Conservation (phyloP, 2,329 filamentous ascomycete species). For the Ceratocystis destructans region DNA sequence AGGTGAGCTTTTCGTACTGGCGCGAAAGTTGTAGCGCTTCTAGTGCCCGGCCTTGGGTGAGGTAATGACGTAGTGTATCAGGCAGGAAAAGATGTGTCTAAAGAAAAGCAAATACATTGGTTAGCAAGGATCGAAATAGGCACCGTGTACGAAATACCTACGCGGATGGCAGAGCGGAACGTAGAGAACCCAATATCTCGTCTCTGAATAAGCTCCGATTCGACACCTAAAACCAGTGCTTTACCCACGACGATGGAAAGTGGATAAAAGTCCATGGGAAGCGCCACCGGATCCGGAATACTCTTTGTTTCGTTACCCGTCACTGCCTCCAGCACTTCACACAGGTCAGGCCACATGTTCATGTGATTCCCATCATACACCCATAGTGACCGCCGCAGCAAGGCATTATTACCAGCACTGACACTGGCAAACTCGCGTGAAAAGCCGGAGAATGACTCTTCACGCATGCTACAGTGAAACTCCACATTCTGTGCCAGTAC, state of each 20-base stretch:
- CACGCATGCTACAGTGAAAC: slow-evolving; percentile 84
- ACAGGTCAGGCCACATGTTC: slow-evolving; percentile 77
- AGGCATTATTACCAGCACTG: slow-evolving; percentile 18
- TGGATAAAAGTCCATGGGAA: slow-evolving; percentile 91
- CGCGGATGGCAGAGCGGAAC: slow-evolving; percentile 74
- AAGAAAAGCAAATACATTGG: slow-evolving; percentile 2
- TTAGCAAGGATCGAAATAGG: not conserved
- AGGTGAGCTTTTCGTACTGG: slow-evolving; percentile 74
- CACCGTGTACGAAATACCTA: slow-evolving; percentile 34
- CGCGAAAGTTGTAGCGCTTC: slow-evolving; percentile 71
- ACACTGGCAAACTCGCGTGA: not conserved
- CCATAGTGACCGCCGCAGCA: slow-evolving; percentile 77
- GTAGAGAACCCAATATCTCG: slow-evolving; percentile 84
- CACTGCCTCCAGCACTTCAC: slow-evolving; percentile 63
- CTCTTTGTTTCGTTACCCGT: slow-evolving; percentile 53
- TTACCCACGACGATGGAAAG: slow-evolving; percentile 78
- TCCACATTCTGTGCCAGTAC: slow-evolving; percentile 93
- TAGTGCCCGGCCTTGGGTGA: slow-evolving; percentile 60
- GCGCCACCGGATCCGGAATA: slow-evolving; percentile 57
- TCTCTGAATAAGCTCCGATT: slow-evolving; percentile 84
- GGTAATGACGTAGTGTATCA: slow-evolving; percentile 66
- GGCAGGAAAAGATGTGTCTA: slow-evolving; percentile 89
- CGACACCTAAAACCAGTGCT: slow-evolving; percentile 77
- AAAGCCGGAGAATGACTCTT: slow-evolving; percentile 44
- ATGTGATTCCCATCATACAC: slow-evolving; percentile 80